phyloP scores from a whole-genome alignment of 768 basidiomycete species.

The Phanerochaete sordida region DNA sequence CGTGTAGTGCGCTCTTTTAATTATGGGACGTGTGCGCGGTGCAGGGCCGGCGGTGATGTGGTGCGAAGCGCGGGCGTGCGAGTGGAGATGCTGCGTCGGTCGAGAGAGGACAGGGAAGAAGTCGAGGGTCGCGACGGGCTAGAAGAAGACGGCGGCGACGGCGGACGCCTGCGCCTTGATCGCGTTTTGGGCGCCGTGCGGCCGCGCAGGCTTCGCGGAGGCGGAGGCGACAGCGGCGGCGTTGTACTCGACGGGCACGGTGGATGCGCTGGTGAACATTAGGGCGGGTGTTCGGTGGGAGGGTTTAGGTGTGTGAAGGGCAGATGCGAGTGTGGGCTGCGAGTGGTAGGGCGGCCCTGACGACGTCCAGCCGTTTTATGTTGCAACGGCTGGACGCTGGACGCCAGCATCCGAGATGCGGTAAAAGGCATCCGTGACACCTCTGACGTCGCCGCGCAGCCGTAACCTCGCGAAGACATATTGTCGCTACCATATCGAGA shows the following conservation, averaged over 20 bases:
- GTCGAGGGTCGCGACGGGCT: not conserved
- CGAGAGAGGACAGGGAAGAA: not conserved
- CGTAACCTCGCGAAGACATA: not conserved
- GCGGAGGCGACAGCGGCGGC: not conserved
- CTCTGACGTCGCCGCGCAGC: not conserved
- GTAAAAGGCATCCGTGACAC: not conserved
- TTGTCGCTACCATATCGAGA: not conserved
- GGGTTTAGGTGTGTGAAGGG: not conserved
- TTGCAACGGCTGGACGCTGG: not conserved
- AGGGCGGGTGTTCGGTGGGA: not conserved
- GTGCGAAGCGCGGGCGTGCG: not conserved
- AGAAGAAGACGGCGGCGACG: slow-evolving; percentile 2
- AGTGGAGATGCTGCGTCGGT: not conserved
- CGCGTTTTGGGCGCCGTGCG: not conserved
- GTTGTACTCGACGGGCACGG: not conserved
- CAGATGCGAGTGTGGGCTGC: not conserved
- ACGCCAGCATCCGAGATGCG: not conserved
- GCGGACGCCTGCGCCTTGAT: not conserved
- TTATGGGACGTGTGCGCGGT: not conserved
- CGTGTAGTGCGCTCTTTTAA: not conserved
- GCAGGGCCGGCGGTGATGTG: not conserved
- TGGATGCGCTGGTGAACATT: not conserved
- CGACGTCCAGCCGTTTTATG: not conserved
- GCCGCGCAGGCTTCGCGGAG: not conserved
- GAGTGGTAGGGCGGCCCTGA: not conserved